These are phyloP conservation scores for Trichoderma atrobrunneum DNA, from an alignment of 2,329 filamentous ascomycete genomes.

Conservation along the genomic window DNA sequence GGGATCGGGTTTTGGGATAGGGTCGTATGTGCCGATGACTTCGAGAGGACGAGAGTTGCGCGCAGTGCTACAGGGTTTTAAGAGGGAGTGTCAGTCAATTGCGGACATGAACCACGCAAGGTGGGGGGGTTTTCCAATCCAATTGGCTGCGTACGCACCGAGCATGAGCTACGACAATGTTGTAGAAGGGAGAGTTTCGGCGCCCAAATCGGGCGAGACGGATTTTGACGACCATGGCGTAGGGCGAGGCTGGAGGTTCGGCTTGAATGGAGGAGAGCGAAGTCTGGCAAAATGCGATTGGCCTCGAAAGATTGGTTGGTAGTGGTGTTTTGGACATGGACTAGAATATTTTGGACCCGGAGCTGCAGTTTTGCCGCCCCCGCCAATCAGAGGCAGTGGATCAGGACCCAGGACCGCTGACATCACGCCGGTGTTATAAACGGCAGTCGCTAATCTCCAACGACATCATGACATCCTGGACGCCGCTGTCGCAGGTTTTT, in stretches of 20 bases:
- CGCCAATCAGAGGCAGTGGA: constrained; percentile 30
- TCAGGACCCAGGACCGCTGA: not conserved
- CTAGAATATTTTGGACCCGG: constrained; percentile 29
- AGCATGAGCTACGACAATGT: constrained; percentile 93
- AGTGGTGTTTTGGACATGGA: not conserved
- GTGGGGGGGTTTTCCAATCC: not conserved
- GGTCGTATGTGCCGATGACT: constrained; percentile 79
- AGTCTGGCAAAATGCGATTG: not conserved
- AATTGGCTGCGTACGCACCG: constrained; percentile 51
- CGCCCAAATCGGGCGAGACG: constrained; percentile 91
- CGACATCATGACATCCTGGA: constrained; percentile 17
- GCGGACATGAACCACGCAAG: not conserved
- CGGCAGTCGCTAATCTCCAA: not conserved
- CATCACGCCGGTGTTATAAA: constrained; percentile 12
- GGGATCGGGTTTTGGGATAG: constrained; percentile 60
- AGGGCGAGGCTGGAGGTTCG: not conserved
- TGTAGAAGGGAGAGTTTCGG: constrained; percentile 87
- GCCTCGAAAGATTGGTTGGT: not conserved
- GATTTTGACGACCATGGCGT: constrained; percentile 83
- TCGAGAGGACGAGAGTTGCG: constrained; percentile 87
- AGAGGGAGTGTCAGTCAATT: constrained; percentile 31
- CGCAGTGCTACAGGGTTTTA: constrained; percentile 56
- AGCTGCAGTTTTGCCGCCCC: constrained; percentile 37
- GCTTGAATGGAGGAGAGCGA: not conserved
- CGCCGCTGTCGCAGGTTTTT: not conserved